A percentile compares a stretch with the other conserved stretches of the same genome.
These are phyloP conservation scores for Tilletiopsis washingtonensis DNA, from an alignment of 1,284 basidiomycete genomes.

Conservation along the genomic window DNA sequence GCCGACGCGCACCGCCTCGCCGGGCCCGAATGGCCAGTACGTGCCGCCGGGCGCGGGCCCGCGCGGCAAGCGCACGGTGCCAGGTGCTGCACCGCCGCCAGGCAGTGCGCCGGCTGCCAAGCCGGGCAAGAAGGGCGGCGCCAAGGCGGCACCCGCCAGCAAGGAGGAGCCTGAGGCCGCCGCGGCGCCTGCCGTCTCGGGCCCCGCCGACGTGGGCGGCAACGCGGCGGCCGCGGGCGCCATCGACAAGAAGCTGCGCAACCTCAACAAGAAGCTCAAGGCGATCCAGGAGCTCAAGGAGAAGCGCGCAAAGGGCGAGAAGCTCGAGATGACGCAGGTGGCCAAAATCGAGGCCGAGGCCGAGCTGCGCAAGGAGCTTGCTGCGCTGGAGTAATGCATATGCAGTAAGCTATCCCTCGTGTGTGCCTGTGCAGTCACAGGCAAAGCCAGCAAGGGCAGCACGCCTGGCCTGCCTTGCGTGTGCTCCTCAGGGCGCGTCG, in stretches of 20 bases:
- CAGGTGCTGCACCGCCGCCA: slow-evolving; percentile 17
- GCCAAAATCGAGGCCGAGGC: slow-evolving; percentile 87
- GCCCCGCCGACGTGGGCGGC: slow-evolving; percentile 31
- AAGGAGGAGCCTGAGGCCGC: not conserved
- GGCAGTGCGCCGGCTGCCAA: slow-evolving; percentile 9
- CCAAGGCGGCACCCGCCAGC: slow-evolving; percentile 2
- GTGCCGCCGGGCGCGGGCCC: slow-evolving; percentile 21
- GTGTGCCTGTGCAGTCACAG: no score
- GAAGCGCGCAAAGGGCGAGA: slow-evolving; percentile 74
- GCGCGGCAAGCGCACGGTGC: slow-evolving; percentile 21
- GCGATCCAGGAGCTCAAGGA: slow-evolving; percentile 92
- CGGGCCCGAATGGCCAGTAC: slow-evolving; percentile 17
- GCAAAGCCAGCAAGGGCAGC: not conserved
- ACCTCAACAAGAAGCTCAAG: slow-evolving; percentile 86
- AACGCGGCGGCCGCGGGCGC: slow-evolving; percentile 16
- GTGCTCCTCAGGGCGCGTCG: no score
- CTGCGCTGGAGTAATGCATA: slow-evolving; percentile 50
- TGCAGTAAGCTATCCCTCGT: no score
- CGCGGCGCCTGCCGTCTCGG: slow-evolving; percentile 6
- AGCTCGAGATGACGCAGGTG: slow-evolving; percentile 82
- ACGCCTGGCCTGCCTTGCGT: no score
- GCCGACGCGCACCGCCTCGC: no score
- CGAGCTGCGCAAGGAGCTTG: slow-evolving; percentile 72
- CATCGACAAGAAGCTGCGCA: slow-evolving; percentile 55
- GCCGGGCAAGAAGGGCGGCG: slow-evolving; percentile 14